Percentiles rank a stretch among this genome's conserved stretches.
These are phyloP conservation scores for Quambalaria eucalypti DNA, from an alignment of 1,284 basidiomycete genomes.

Conservation along the genomic window DNA sequence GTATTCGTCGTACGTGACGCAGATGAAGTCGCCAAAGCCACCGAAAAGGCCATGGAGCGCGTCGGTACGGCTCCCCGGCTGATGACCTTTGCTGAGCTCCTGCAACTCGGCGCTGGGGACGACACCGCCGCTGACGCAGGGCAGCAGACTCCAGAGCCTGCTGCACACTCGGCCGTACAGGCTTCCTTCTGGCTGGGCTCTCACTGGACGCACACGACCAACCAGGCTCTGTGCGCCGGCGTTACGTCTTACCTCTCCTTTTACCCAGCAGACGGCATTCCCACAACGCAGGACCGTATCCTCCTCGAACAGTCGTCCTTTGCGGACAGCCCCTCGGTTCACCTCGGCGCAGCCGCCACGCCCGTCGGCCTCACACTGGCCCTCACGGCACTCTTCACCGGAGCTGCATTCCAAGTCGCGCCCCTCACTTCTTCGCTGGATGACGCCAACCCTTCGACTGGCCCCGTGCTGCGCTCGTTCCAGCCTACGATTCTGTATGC, in stretches of 20 bases:
- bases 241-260: constrained; percentile 30
- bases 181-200: constrained; percentile 27
- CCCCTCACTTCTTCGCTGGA: constrained; percentile 16
- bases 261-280: constrained; percentile 38
- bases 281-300: constrained; percentile 19
- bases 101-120: constrained; percentile 15
- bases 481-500: constrained; percentile 31
- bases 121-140: constrained; percentile 7
- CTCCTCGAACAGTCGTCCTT: constrained; percentile 16
- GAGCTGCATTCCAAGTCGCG: constrained; percentile 25
- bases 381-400: constrained; percentile 36
- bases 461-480: constrained; percentile 6
- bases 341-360: background rate
- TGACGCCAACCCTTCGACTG: constrained; percentile 16
- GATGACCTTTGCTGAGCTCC: constrained; percentile 14
- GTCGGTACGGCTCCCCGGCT: constrained; percentile 18
- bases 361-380: constrained; percentile 29
- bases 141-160: background rate
- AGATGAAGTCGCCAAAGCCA: constrained; percentile 13
- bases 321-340: background rate
- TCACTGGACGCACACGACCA: constrained; percentile 24
- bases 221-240: constrained; percentile 26
- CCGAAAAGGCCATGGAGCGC: constrained; percentile 7
- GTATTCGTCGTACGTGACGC: constrained; percentile 18
- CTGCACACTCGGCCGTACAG: constrained; percentile 13